Base-by-base conservation (phyloP, 495 filamentous ascomycete genomes). In the Viridothelium virens region DNA sequence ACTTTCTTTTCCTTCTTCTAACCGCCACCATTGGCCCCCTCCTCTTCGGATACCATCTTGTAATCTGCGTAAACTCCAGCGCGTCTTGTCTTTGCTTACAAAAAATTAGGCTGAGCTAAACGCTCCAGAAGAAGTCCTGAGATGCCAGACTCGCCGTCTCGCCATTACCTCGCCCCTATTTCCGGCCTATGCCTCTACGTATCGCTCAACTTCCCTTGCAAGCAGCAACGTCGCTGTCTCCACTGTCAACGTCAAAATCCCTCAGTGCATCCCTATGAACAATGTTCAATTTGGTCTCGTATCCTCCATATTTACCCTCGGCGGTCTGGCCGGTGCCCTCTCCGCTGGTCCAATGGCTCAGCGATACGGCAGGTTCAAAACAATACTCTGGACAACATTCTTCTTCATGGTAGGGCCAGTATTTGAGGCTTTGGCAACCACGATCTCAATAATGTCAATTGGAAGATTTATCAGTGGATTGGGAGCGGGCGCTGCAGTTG, bases 41-140 rank as follows among this genome's bases (percentile, higher is more conserved):
- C 9, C 91, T 96, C 71, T 97, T 97, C 70, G 94, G 95, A 31
- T 97, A 88, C 74, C 95, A 97, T 77, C 76, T 98, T 76, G 93
- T 96, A 83, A 46, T 34, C 38, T 33, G 63, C 34, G 37, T 2
- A 3, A 10, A 4, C 2, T 36, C 4, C 4, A 59, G 2, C 31
- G 18, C 6, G 10, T 14, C 11, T 5, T 59, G 25, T n/a, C 14
- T 4, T 10, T 36, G 39, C 76, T 78, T 71, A 77, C 34, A 47
- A 56, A 62, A 50, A 16, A 48, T 73, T 31, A 97, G 92, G 89
- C 91, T 65, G 94, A 97, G 74, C 84, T 98, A 38, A 98, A 98
- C 74, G 90, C 94, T 38, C 94, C 94, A 11, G 87, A 96, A 81
- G 85, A 89, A 73, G 90, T 93, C 69, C 86, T 97, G 69, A 92